These are phyloP conservation scores for Vitis vinifera DNA, from an alignment of 164 flowering plant species.

Conservation along the genomic window ASM3070453v1 NC_081815.1:12071001-12071500, in stretches of 20 bases:
- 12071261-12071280: neutral
- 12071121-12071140: neutral
- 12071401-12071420: neutral
- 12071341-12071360: slow-evolving; percentile 36
- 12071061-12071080: slow-evolving; percentile 21
- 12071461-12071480: too few relatives aligned
- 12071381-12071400: neutral
- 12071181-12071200: too few relatives aligned
- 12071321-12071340: slow-evolving; percentile 39
- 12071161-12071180: neutral
- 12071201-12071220: too few relatives aligned
- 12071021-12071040: slow-evolving; percentile 10
- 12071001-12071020: slow-evolving; percentile 25
- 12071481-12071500: too few relatives aligned
- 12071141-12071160: too few relatives aligned
- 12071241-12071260: neutral
- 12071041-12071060: slow-evolving; percentile 14
- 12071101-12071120: neutral
- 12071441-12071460: too few relatives aligned
- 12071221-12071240: too few relatives aligned
- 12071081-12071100: neutral
- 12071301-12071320: slow-evolving; percentile 28
- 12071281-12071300: slow-evolving; percentile 12
- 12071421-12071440: too few relatives aligned
- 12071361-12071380: slow-evolving; percentile 24